phyloP scores from a whole-genome alignment of 2,329 filamentous ascomycete species.

The Arthrobotrys iridis region DNA sequence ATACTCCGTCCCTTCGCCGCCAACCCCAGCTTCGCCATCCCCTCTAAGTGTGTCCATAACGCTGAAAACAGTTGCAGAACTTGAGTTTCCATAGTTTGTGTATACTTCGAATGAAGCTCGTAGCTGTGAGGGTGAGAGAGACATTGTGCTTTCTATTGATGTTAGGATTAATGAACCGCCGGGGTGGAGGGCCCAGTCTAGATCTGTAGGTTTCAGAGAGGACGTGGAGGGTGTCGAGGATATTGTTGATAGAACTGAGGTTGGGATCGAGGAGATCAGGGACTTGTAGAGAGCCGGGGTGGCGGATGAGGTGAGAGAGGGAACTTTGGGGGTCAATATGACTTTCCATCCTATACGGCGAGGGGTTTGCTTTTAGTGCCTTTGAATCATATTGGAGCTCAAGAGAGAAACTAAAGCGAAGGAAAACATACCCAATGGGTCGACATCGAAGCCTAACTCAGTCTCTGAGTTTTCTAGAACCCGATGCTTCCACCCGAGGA shows the following conservation, averaged over 20 bases:
- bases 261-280: constrained; percentile 65
- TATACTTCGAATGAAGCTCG: constrained; percentile 76
- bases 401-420: background rate
- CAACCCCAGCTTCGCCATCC: constrained; percentile 70
- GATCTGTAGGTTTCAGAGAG: constrained; percentile 65
- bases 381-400: background rate
- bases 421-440: constrained; percentile 67
- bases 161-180: constrained; percentile 74
- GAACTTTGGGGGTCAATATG: constrained; percentile 71
- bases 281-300: constrained; percentile 68
- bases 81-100: constrained; percentile 74
- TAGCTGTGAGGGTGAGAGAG: constrained; percentile 71
- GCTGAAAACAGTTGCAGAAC: constrained; percentile 75
- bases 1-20: constrained; percentile 64
- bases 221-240: constrained; percentile 62
- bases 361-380: background rate
- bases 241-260: constrained; percentile 61
- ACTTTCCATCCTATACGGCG: constrained; percentile 73
- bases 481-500: constrained; percentile 74
- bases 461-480: constrained; percentile 71
- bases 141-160: constrained; percentile 70
- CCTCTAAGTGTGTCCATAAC: constrained; percentile 71
- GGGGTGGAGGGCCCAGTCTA: constrained; percentile 79
- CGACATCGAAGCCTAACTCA: constrained; percentile 73
- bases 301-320: constrained; percentile 67